Conservation (phyloP, 305 asterid genomes). For the Coffea humblotiana region DNA sequence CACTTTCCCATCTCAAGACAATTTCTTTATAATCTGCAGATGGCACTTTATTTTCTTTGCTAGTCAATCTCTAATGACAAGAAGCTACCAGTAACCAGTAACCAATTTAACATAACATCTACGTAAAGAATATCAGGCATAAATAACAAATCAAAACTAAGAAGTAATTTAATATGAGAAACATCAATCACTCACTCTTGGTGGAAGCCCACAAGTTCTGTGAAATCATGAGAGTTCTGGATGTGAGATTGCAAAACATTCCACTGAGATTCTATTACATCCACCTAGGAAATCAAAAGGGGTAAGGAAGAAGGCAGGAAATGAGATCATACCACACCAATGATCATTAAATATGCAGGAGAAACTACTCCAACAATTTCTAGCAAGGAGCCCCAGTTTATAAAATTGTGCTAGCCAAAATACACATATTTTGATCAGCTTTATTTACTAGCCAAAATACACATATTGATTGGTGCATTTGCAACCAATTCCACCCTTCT, state of each 20-base stretch:
- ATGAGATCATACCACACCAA: neutral
- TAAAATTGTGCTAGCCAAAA: too few species aligned
- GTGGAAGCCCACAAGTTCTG: conserved; percentile 92
- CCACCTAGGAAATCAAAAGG: conserved; percentile 60
- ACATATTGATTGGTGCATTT: too few species aligned
- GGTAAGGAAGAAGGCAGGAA: neutral
- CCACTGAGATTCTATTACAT: conserved; percentile 99
- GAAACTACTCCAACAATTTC: neutral
- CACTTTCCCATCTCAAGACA: neutral
- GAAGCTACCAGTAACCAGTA: neutral
- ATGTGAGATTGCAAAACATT: conserved; percentile 87
- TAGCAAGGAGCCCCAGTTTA: neutral
- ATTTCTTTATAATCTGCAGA: neutral
- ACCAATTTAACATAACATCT: neutral
- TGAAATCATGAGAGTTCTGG: conserved; percentile 89
- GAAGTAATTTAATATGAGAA: conserved; percentile 7
- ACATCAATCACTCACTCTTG: conserved; percentile 74
- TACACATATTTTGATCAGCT: too few species aligned
- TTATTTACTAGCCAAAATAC: too few species aligned
- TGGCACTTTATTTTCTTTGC: neutral
- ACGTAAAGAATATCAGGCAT: conserved; percentile 9
- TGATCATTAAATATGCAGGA: neutral
- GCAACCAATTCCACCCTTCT: too few species aligned
- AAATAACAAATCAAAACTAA: conserved; percentile 4
- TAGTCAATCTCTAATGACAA: neutral